Base-by-base conservation (phyloP, 495 filamentous ascomycete genomes). In the Neurospora sp. region DNA sequence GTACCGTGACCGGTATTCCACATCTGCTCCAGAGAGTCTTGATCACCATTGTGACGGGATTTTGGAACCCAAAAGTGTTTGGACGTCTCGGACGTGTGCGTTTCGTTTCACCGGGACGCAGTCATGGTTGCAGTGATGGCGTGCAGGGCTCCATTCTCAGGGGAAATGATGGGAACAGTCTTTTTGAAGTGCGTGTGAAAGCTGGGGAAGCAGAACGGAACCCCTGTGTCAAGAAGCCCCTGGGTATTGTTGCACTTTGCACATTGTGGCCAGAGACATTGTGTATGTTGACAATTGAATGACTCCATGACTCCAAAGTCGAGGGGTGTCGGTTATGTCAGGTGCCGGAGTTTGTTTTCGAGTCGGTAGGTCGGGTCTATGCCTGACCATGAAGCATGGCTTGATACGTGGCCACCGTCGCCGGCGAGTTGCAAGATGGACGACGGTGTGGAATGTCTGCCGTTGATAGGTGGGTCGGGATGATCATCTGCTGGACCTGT, bases 101-200 rank as follows among this genome's bases (percentile, higher is more conserved):
- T 73, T 73, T 73, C 65, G 71, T 73, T 73, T 73, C 71, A 73
- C 22, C 22, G 71, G 31, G 22, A 69, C 69, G 71, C 71, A 45
- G 31, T 35, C 12, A n/a, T 73, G 68, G 68, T 68, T 31, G 53
- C 27, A 35, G 27, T 65, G 53, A 65, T 65, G 53, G 53, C 53
- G 53, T 65, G 53, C 53, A 65, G 53, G 27, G 27, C 27, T 65
- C 53, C 53, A 65, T 65, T 65, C 27, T 65, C 48, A 65, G 53
- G 53, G 53, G 53, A 65, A 35, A 61, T 61, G 7, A 61, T 31
- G 10, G 20, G 53, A 61, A 61, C 53, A 61, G 27, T 61, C 27
- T 61, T 61, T 14, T 27, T 27, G 20, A 59, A 14, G 48, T 59
- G 20, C 20, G 48, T 22, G 48, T 35, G 14, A 35, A 65, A 65